Base-by-base conservation (phyloP, 177 flowering plant genomes). In the Vitis hybrid region DNA sequence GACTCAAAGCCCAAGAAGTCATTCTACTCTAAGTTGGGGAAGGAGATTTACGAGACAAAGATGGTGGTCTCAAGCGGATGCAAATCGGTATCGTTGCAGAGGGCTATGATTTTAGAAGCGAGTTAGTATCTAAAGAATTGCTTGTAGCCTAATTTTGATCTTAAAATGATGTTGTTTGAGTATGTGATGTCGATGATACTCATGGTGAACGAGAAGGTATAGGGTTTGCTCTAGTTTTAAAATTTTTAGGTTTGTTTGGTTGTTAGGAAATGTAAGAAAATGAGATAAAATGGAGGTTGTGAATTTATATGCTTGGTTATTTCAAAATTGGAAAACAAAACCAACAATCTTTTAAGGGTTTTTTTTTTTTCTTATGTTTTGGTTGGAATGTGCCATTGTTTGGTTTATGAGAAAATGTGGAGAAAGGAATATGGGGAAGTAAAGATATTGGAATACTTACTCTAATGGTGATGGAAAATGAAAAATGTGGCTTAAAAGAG, bases 171-270 rank as follows among this genome's bases (percentile, higher is more conserved):
- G 1, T 72, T 88, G 2, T 96, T 91, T 68, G 97, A 96, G 91
- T 98, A 93, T 77, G 89, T 96, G 3, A 93, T 96, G 97, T 90
- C 97, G 1, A 93, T 92, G 92, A 88, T 96, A n/a, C 85, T 96
- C 57, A 93, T 96, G 98, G 78, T 96, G 67, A 96, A 96, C 69
- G 97, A 96, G 82, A 96, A 95, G 97, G 97, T 92, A 77, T 21
- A 7, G 68, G 14, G 7, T 54, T 4, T 60, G 49, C 55, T 8
- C 54, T 30, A 60, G 30, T 54, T 24, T 17, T 27, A 0, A 2
- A 18, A 2, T 46, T 1, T 1, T 18, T 13, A 21, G 52, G 21
- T 60, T 3, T 69, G 58, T 11, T n/a, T 40, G 6, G 7, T 60
- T 52, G 17, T 8, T 11, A 27, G 2, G 2, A 60, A 60, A 27